Evolutionary conservation across 1,284 basidiomycete species (phyloP), one percentile per base, ranked within the genome.

Genomic region (Puccinia hordei): DNA sequence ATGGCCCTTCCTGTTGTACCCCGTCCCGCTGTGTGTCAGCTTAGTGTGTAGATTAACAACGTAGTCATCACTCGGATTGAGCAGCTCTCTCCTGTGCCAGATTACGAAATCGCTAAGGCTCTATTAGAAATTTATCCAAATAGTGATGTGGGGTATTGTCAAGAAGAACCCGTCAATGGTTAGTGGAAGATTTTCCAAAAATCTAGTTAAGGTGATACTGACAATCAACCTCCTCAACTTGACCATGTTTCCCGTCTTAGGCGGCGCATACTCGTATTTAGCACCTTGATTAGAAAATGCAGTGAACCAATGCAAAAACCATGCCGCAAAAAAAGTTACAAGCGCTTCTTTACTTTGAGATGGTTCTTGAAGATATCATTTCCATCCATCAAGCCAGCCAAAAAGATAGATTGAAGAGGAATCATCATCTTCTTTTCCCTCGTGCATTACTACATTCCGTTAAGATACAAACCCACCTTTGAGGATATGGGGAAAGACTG

Each of bases 51-150:
- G 77, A 92, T 95, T 88, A 93, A 93, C 83, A 92, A 99, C 85
- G 89, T 98, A 81, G 96, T 92, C 46, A 98, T 99, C 85, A 95
- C 93, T 84, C 89, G 97, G 79, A 86, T 99, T 71, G 97, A 99
- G 87, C 96, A 99, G 87, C 85, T 98, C 79, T 94, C 93, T 57
- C 97, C 96, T 0, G 92, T 99, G 89, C 95, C 97, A 69, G 98
- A 98, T 86, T 95, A 98, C 84, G 81, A 66, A 65, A 66, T 82
- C 41, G 65, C 80, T 15, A 24, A 49, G 57, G 71, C 61, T 2
- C 82, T 98, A n/a, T n/a, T n/a, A 53, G 96, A 99, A 88, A 91
- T 91, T 87, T 99, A 98, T 88, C 93, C 95, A 82, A 97, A 99
- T 86, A 93, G 95, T 38, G 92, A 93, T 83, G 86, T 97, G 61